Percentiles rank a stretch among this genome's conserved stretches.
Evolutionary conservation across 78 protist genomes (phyloP).

Genomic region (Isochrysis galbana): DNA sequence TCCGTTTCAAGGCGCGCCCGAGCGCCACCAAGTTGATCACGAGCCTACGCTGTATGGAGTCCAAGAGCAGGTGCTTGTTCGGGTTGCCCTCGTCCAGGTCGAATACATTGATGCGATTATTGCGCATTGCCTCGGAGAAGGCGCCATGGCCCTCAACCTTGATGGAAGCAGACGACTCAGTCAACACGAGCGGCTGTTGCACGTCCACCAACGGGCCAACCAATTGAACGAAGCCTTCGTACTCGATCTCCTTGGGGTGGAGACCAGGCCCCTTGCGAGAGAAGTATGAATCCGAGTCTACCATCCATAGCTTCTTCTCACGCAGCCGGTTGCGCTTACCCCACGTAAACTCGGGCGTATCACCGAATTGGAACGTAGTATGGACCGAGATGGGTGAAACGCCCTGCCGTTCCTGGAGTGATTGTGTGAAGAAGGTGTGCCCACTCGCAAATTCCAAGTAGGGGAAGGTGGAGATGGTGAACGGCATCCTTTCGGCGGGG

Average conservation of each 20-base stretch:
- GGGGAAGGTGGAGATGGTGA: background rate
- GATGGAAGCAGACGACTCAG: background rate
- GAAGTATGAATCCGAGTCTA: background rate
- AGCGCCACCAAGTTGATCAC: background rate
- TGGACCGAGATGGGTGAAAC: background rate
- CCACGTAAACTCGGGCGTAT: background rate
- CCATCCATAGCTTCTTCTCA: background rate
- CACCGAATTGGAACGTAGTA: background rate
- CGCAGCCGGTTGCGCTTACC: slow-evolving; percentile 18
- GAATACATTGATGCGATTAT: background rate
- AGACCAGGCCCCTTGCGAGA: background rate
- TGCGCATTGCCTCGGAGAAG: background rate
- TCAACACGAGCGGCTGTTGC: background rate
- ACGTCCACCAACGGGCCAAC: background rate
- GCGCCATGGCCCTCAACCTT: background rate
- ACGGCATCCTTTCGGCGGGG: background rate
- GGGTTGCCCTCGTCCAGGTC: background rate
- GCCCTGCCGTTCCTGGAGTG: background rate
- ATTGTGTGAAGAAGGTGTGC: slow-evolving; percentile 3
- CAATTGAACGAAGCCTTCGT: background rate
- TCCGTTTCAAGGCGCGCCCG: background rate
- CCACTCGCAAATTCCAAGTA: background rate
- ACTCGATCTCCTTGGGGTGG: background rate
- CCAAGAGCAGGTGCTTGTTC: background rate
- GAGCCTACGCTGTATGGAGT: background rate